Base-by-base conservation (phyloP, 2,329 filamentous ascomycete genomes). In the Exophiala bonariae region DNA sequence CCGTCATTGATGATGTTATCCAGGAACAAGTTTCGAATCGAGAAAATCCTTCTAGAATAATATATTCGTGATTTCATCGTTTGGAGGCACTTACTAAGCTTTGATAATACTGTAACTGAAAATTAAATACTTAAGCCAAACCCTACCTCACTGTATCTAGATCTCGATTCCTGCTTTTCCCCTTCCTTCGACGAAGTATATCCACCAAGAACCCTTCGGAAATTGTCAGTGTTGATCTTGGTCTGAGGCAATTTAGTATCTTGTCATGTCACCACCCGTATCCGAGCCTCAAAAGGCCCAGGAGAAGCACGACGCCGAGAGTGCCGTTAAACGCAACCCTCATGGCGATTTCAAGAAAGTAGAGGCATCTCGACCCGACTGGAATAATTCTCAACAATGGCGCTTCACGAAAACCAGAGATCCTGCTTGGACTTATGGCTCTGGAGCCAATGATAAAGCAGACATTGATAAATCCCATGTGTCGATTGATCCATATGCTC, bases 401-500 rank as follows among this genome's bases (percentile, higher is more conserved):
- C 66, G 60, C 16, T 69, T 62, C 49, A 66, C 65, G 28, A 70
- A 75, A 56, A 64, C 71, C 1, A 65, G 65, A 8, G 66, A 69
- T 39, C 67, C 68, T 2, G 49, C 61, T 3, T 75, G 72, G 72
- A 67, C 67, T 23, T 57, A 66, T 32, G 72, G 71, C 16, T 62
- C 68, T 17, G 71, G 71, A 3, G 67, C 62, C 2, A 74, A 68
- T 22, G 69, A 73, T 52, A 55, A 48, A 40, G 63, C 66, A 14
- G 75, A 76, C 10, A 70, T 70, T 40, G 67, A 69, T 46, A 79
- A 81, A 49, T 65, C 72, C 1, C 88, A 96, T 70, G 68, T 92
- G 55, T 73, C 83, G 62, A 95, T 96, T 67, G 85, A 96, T 66
- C 91, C 91, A 0, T 83, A 91, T 65, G 85, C 78, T 46, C 72